Percentiles rank a stretch among this genome's conserved stretches.
Evolutionary conservation across 225 moss, liverwort and hornwort genomes (phyloP).

Genomic region (Ulota crispa): DNA sequence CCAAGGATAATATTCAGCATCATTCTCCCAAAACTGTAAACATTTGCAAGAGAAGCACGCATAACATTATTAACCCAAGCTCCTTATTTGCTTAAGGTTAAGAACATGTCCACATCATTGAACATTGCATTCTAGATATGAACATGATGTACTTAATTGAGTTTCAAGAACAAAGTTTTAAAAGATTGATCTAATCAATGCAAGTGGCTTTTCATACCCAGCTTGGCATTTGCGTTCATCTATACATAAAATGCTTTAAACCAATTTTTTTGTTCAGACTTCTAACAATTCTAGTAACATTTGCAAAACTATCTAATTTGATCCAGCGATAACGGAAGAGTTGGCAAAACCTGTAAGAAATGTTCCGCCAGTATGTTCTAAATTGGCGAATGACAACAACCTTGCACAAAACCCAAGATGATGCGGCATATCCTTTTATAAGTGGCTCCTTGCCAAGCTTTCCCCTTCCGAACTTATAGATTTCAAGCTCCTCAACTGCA

Average conservation of each 20-base stretch:
- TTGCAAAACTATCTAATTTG: background rate
- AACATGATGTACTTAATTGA: no score
- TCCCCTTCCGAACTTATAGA: conserved; percentile 67
- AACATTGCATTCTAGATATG: no score
- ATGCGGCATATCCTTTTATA: conserved; percentile 67
- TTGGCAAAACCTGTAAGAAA: conserved; percentile 63
- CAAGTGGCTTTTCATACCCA: background rate
- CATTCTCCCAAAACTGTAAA: conserved; percentile 90
- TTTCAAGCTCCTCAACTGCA: conserved; percentile 72
- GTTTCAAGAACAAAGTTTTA: no score
- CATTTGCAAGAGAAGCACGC: conserved; percentile 8
- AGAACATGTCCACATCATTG: no score
- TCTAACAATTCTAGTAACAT: no score
- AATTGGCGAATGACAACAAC: conserved; percentile 70
- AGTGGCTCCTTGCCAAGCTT: conserved; percentile 64
- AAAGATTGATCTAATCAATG: background rate
- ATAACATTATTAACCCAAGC: no score
- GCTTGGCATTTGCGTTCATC: background rate
- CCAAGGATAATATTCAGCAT: conserved; percentile 74
- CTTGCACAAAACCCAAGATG: conserved; percentile 51
- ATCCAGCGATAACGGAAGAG: background rate
- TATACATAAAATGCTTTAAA: no score
- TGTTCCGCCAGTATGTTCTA: conserved; percentile 90
- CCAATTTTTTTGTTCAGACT: no score
- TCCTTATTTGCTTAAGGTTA: no score